A percentile compares a stretch with the other conserved stretches of the same genome.
Evolutionary conservation across 495 filamentous ascomycete species (phyloP).

Genomic region (Aspergillus bertholletiae): DNA sequence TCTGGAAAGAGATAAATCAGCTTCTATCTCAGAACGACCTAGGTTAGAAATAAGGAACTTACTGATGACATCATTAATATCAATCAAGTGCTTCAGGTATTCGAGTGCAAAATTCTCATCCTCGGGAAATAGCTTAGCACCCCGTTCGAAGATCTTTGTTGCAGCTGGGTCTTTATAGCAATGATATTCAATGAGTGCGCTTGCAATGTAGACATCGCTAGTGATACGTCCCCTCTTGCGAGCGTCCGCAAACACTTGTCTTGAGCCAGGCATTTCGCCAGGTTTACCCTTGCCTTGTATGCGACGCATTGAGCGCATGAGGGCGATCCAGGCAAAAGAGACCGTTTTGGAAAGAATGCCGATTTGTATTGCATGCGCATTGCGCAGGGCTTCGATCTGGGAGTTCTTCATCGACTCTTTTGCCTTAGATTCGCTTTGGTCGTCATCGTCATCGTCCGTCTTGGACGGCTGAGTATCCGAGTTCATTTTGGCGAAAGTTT

Average conservation of each 20-base stretch:
- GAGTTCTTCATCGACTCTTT: constrained; percentile 54
- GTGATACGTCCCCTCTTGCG: constrained; percentile 79
- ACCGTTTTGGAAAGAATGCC: constrained; percentile 71
- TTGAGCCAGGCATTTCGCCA: constrained; percentile 66
- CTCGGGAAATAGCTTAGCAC: constrained; percentile 85
- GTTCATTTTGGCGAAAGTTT: constrained; percentile 39
- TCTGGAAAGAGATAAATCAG: constrained; percentile 51
- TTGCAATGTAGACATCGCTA: constrained; percentile 89
- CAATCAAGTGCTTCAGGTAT: constrained; percentile 90
- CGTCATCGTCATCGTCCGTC: constrained; percentile 64
- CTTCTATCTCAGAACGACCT: neutral
- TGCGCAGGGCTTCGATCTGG: constrained; percentile 68
- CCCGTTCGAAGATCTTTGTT: constrained; percentile 91
- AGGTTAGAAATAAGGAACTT: constrained; percentile 34
- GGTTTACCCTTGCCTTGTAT: constrained; percentile 87
- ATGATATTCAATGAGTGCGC: constrained; percentile 87
- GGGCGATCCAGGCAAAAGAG: constrained; percentile 88
- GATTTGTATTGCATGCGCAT: constrained; percentile 66
- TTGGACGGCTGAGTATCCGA: constrained; percentile 44
- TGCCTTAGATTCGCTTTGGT: constrained; percentile 50
- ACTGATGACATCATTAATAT: constrained; percentile 90
- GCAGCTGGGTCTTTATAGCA: constrained; percentile 92
- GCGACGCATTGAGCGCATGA: constrained; percentile 90
- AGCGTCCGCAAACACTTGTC: constrained; percentile 84
- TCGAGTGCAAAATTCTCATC: constrained; percentile 89